These are phyloP conservation scores for Friedmanniomyces simplex DNA, from an alignment of 495 filamentous ascomycete species.

Conservation along the genomic window DNA sequence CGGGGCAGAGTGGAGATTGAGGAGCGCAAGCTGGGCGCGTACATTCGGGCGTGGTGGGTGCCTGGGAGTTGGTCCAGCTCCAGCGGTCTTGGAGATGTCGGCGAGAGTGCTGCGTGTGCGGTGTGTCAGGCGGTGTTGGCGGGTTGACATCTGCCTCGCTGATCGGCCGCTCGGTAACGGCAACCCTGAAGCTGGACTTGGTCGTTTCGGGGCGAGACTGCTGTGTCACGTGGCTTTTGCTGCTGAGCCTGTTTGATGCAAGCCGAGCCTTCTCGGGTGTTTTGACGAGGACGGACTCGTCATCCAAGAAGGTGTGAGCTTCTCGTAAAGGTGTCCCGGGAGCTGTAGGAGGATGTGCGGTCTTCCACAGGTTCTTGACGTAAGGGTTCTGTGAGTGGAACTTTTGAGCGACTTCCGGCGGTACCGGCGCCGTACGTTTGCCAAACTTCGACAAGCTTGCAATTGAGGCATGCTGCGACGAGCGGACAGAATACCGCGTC, in stretches of 20 bases:
- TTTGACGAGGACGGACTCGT: neutral
- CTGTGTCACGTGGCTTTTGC: neutral
- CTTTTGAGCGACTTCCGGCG: neutral
- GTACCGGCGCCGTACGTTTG: neutral
- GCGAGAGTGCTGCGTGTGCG: neutral
- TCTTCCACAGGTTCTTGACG: slow-evolving; percentile 7
- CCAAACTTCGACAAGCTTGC: neutral
- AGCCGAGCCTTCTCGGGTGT: neutral
- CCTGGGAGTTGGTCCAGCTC: slow-evolving; percentile 21
- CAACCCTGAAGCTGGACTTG: neutral
- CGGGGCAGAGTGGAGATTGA: slow-evolving; percentile 8
- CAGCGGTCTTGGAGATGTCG: slow-evolving; percentile 3
- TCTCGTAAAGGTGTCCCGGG: neutral
- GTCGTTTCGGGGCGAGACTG: neutral
- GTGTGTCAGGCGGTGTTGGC: neutral
- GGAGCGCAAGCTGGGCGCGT: slow-evolving; percentile 2
- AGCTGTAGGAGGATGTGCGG: neutral
- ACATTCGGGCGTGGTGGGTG: slow-evolving; percentile 16
- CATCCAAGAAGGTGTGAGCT: neutral
- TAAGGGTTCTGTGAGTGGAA: slow-evolving; percentile 18
- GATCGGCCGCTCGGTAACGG: neutral
- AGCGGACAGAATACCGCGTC: slow-evolving; percentile 14
- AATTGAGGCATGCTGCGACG: slow-evolving; percentile 4
- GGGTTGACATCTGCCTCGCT: neutral
- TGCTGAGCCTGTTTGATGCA: neutral